These are phyloP conservation scores for Leccinum angustisporum DNA, from an alignment of 1,284 basidiomycete species.

Conservation along the genomic window DNA sequence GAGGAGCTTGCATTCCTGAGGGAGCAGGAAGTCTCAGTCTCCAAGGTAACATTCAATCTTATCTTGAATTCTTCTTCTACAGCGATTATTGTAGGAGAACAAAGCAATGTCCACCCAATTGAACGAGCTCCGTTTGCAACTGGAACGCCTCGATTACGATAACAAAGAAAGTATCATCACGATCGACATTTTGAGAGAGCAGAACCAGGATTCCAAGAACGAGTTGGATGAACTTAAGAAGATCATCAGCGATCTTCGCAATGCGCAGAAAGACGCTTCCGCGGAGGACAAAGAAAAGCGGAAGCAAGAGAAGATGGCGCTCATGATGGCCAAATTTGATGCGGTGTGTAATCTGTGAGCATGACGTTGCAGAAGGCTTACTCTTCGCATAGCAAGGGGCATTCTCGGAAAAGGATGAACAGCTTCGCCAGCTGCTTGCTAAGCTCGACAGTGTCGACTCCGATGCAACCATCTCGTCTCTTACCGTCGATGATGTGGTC, in stretches of 20 bases:
- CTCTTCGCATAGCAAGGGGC: conserved; percentile 62
- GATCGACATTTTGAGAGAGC: conserved; percentile 96
- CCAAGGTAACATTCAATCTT: conserved; percentile 52
- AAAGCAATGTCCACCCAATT: conserved; percentile 87
- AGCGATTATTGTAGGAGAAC: conserved; percentile 66
- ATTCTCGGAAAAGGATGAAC: conserved; percentile 93
- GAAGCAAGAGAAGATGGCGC: conserved; percentile 99
- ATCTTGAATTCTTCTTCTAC: conserved; percentile 6
- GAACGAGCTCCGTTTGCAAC: conserved; percentile 89
- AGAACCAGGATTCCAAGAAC: conserved; percentile 83
- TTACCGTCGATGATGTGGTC: conserved; percentile 78
- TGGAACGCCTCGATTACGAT: conserved; percentile 93
- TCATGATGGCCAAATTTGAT: conserved; percentile 99
- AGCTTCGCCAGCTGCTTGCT: conserved; percentile 78
- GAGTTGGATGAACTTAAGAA: conserved; percentile 92
- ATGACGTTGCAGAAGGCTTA: conserved; percentile 9
- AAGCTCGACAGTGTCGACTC: conserved; percentile 81
- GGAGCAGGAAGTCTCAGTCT: conserved; percentile 82
- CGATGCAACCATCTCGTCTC: conserved; percentile 51
- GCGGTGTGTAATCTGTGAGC: conserved; percentile 54
- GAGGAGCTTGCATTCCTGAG: conserved; percentile 88
- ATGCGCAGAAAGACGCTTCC: conserved; percentile 80
- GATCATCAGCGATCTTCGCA: conserved; percentile 77
- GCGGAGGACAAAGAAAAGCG: conserved; percentile 97
- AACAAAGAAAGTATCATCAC: conserved; percentile 94